Base-by-base conservation (phyloP, 2,329 filamentous ascomycete genomes). In the Pseudogymnoascus verrucosus region DNA sequence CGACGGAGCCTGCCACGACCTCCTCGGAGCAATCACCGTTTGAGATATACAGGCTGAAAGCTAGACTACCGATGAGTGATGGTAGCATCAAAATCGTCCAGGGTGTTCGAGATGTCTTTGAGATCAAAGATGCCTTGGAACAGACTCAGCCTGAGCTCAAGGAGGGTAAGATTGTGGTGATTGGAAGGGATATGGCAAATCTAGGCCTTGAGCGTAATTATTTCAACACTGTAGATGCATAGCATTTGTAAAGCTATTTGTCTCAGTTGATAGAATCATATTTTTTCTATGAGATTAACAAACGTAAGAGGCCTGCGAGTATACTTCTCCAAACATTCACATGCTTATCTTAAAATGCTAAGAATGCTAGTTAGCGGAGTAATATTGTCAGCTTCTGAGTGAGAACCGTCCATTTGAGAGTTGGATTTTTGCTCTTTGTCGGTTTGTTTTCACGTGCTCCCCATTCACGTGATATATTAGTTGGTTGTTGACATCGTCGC, bases 101-200 rank as follows among this genome's bases (percentile, higher is more conserved):
- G 74, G 95, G 93, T 1, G 95, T 99, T 0, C 80, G 93, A 62
- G 93, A 97, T 70, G 84, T 98, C 14, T 99, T 98, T 74, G 95
- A 99, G 71, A 89, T 98, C 23, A 84, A 91, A 23, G 91, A 96
- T 68, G 78, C 77, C 6, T 76, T 78, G 4, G 69, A 74, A 8
- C 63, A 39, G 14, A 19, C 11, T 5, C n/a, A 37, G 19, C 65
- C 64, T 23, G 66, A 57, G 19, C 39, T 62, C 4, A 65, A 72
- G 54, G 68, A 74, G 39, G 82, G 86, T 21, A 89, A 89, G 72
- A 76, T 89, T 60, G 82, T 89, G 8, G 70, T 89, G 54, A 89
- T 89, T 72, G 86, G 86, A 51, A 79, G 83, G 64, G 76, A 81
- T 47, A 70, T 89, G 62, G 76, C 74, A 19, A 74, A 74, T n/a